Conservation (phyloP, 2,329 filamentous ascomycete genomes). For the Fusarium euwallaceae region DNA sequence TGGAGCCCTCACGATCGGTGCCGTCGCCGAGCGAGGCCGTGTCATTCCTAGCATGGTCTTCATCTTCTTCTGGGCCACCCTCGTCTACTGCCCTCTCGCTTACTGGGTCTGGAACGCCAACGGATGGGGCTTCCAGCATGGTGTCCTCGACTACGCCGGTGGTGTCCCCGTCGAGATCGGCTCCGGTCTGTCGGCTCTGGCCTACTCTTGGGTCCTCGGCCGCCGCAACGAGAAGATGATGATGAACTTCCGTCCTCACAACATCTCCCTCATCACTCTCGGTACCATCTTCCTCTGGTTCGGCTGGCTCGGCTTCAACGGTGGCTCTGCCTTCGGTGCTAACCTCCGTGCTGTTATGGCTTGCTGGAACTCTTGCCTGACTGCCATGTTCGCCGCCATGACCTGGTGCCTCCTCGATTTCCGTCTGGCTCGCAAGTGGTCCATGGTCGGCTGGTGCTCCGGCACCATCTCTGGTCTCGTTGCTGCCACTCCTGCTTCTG, state of each 20-base stretch:
- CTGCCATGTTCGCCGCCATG: conserved; percentile 90
- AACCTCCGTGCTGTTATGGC: conserved; percentile 96
- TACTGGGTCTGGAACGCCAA: conserved; percentile 98
- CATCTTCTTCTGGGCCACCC: conserved; percentile 93
- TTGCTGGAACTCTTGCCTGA: conserved; percentile 97
- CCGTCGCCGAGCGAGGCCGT: conserved; percentile 93
- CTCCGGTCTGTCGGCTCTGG: conserved; percentile 91
- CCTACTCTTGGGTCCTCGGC: conserved; percentile 95
- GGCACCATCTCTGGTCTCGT: conserved; percentile 79
- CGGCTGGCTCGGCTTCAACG: conserved; percentile 99
- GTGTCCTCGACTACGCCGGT: conserved; percentile 95
- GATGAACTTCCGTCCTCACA: conserved; percentile 99
- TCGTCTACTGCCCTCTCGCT: conserved; percentile 96
- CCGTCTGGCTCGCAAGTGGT: conserved; percentile 95
- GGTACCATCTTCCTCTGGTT: conserved; percentile 98
- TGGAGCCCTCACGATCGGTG: conserved; percentile 89
- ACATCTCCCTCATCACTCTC: conserved; percentile 96
- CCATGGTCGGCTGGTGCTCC: conserved; percentile 80
- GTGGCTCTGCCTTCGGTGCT: conserved; percentile 92
- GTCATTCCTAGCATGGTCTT: conserved; percentile 96
- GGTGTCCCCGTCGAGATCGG: conserved; percentile 97
- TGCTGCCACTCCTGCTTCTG: conserved; percentile 77
- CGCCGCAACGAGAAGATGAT: conserved; percentile 99
- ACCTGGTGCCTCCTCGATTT: conserved; percentile 97
- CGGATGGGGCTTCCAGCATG: conserved; percentile 92